A percentile compares a stretch with the other conserved stretches of the same genome.
Conservation (phyloP, 805 yeast genomes). For the Barnettozyma pratensis region DNA sequence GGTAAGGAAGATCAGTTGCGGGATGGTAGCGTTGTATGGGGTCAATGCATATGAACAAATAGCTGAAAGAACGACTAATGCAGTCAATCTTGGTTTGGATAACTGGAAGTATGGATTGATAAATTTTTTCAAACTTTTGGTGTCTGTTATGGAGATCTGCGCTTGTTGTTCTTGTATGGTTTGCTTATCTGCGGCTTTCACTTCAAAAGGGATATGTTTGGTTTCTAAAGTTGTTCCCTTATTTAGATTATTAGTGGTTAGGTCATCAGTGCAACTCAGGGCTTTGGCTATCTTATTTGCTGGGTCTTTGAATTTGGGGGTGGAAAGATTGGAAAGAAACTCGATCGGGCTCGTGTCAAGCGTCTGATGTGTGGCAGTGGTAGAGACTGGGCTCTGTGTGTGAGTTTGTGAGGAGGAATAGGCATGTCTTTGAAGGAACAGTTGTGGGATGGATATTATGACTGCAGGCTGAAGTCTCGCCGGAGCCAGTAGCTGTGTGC, state of each 20-base stretch:
- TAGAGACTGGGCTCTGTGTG: background rate
- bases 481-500: slow-evolving; percentile 1
- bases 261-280: slow-evolving; percentile 31
- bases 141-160: slow-evolving; percentile 17
- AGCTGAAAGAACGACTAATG: slow-evolving; percentile 83
- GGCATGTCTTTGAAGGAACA: background rate
- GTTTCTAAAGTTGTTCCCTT: slow-evolving; percentile 9
- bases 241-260: slow-evolving; percentile 7
- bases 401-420: background rate
- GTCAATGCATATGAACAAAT: slow-evolving; percentile 92
- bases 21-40: slow-evolving; percentile 72
- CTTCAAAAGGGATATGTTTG: slow-evolving; percentile 50
- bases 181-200: slow-evolving; percentile 34
- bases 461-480: background rate
- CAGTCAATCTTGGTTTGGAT: slow-evolving; percentile 87
- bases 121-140: slow-evolving; percentile 29
- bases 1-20: slow-evolving; percentile 67
- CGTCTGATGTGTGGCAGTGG: background rate
- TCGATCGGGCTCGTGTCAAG: slow-evolving; percentile 32
- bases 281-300: slow-evolving; percentile 22
- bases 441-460: background rate
- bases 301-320: slow-evolving; percentile 7
- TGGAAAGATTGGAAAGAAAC: slow-evolving; percentile 30
- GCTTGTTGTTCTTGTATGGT: slow-evolving; percentile 12
- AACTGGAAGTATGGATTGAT: slow-evolving; percentile 66